Percentiles rank a stretch among this genome's conserved stretches.
phyloP scores from a whole-genome alignment of 306 rosid species.

The Acacia melanoxylon region DNA sequence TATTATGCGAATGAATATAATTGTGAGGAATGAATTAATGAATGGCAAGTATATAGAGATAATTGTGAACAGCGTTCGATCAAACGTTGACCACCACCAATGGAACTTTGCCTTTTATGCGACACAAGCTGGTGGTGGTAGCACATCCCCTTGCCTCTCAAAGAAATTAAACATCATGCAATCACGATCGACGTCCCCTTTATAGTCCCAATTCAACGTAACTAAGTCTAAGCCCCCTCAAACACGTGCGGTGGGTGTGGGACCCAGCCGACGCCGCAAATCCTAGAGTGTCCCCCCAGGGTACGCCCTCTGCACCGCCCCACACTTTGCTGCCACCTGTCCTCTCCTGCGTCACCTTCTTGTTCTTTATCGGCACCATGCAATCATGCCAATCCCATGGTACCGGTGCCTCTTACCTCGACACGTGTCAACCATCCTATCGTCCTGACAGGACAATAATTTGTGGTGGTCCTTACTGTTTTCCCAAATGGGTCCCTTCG shows the following conservation, averaged over 20 bases:
- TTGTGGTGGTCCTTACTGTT: neutral
- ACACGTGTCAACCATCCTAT: neutral
- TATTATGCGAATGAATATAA: neutral
- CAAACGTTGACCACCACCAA: neutral
- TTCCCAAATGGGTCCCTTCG: neutral
- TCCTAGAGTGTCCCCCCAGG: neutral
- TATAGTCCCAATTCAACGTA: neutral
- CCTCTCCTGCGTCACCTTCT: neutral
- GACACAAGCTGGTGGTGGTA: neutral
- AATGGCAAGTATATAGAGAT: too few relatives aligned
- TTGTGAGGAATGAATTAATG: neutral
- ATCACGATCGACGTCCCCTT: too few relatives aligned
- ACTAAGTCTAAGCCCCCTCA: too few relatives aligned
- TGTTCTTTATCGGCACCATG: slow-evolving; percentile 2
- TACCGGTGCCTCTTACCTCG: neutral
- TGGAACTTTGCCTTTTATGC: neutral
- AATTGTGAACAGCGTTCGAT: neutral
- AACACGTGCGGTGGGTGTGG: neutral
- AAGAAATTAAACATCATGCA: neutral
- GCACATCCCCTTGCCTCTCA: neutral
- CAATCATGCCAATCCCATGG: too few relatives aligned
- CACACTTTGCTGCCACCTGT: neutral
- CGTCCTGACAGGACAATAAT: neutral
- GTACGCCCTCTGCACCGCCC: neutral
- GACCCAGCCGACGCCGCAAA: neutral